A percentile compares a stretch with the other conserved stretches of the same genome.
These are phyloP conservation scores for Globisporangium rhizosaccharum DNA, from an alignment of 352 stramenopile genomes.

Conservation along the genomic window DNA sequence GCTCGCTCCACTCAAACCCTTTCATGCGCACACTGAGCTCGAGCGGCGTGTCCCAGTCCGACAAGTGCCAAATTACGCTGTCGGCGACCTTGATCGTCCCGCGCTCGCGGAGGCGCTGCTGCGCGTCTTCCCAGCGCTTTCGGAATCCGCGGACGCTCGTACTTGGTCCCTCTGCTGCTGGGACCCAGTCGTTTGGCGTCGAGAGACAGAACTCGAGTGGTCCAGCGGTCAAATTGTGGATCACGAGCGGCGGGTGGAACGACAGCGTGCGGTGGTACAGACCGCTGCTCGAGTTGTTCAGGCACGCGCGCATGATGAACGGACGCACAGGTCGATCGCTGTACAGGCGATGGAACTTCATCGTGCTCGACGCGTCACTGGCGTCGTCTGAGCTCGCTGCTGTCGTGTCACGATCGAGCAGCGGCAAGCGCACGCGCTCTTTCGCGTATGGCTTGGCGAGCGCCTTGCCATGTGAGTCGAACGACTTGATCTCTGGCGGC, in stretches of 20 bases:
- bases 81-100: slow-evolving; percentile 75
- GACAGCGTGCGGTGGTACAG: slow-evolving; percentile 71
- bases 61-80: slow-evolving; percentile 81
- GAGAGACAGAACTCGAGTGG: slow-evolving; percentile 68
- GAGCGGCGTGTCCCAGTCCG: slow-evolving; percentile 67
- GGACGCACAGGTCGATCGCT: slow-evolving; percentile 71
- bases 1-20: slow-evolving; percentile 84
- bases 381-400: slow-evolving; percentile 23
- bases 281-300: slow-evolving; percentile 47
- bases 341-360: slow-evolving; percentile 79
- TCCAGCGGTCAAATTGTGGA: slow-evolving; percentile 74
- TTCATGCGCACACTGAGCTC: slow-evolving; percentile 78
- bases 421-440: slow-evolving; percentile 56
- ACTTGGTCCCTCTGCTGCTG: slow-evolving; percentile 32
- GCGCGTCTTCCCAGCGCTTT: slow-evolving; percentile 64
- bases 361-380: slow-evolving; percentile 29
- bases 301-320: slow-evolving; percentile 70
- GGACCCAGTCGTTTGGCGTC: slow-evolving; percentile 69
- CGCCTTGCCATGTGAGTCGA: slow-evolving; percentile 15
- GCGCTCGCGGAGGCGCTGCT: slow-evolving; percentile 73
- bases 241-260: slow-evolving; percentile 72
- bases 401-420: slow-evolving; percentile 45
- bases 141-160: slow-evolving; percentile 32
- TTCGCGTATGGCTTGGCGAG: slow-evolving; percentile 71
- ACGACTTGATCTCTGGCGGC: slow-evolving; percentile 48